phyloP scores from a whole-genome alignment of 129 eudicot species.

The Escallonia herrerae region DNA sequence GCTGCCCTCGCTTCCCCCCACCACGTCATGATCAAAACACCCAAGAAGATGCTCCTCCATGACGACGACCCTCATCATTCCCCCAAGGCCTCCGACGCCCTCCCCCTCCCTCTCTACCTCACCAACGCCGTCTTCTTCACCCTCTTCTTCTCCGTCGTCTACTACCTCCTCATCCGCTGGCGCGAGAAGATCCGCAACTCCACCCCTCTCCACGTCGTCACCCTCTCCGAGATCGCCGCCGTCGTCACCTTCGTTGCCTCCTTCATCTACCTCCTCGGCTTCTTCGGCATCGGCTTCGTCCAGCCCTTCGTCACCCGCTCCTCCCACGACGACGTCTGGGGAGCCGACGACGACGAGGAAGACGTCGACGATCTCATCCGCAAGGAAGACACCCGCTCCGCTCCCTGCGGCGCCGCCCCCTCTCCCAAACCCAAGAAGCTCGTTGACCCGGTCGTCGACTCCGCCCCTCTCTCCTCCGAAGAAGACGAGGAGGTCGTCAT shows the following conservation, averaged over 20 bases:
- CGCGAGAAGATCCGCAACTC: slow-evolving; percentile 60
- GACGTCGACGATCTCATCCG: background rate
- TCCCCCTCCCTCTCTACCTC: slow-evolving; percentile 48
- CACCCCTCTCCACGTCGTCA: slow-evolving; percentile 47
- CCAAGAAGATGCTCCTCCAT: background rate
- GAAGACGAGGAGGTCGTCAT: slow-evolving; percentile 42
- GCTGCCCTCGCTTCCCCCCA: background rate
- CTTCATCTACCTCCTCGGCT: slow-evolving; percentile 48
- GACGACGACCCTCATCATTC: background rate
- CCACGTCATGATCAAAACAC: background rate
- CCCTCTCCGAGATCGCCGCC: slow-evolving; percentile 48
- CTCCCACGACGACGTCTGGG: slow-evolving; percentile 4
- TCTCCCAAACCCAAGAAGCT: background rate
- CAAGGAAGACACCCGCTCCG: background rate
- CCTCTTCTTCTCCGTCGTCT: slow-evolving; percentile 54
- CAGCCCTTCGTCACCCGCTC: slow-evolving; percentile 35
- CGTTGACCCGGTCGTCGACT: background rate
- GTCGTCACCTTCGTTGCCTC: slow-evolving; percentile 43
- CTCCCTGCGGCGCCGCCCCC: background rate
- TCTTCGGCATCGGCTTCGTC: slow-evolving; percentile 50
- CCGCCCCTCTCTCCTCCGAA: background rate
- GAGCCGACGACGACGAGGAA: background rate
- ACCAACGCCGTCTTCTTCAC: slow-evolving; percentile 67
- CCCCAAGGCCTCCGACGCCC: slow-evolving; percentile 36
- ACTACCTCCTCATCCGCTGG: slow-evolving; percentile 65